Base-by-base conservation (phyloP, 768 basidiomycete genomes). In the Omphalotus guepiniiformis region DNA sequence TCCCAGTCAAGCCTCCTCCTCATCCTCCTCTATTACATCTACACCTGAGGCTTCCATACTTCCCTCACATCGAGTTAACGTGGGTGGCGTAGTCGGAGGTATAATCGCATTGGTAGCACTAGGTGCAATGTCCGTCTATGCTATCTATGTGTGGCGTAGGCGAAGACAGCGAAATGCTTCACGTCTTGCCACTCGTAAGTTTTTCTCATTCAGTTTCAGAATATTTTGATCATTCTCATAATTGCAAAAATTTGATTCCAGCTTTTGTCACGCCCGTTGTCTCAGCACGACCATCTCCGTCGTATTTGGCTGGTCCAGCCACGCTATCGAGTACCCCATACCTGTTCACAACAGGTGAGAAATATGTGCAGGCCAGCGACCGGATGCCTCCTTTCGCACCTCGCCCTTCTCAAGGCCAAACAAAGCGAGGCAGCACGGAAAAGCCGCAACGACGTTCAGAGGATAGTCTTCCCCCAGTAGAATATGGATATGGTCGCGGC, bases 381-480 rank as follows among this genome's bases (percentile, higher is more conserved):
- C 9, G n/a, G 30, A 9, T 32, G 9, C 30, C 30, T 32, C 21
- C 28, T 21, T 23, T 21, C 37, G 28, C 22, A 39, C 39, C 26
- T 39, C 13, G 35, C 25, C 6, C 46, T 36, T 19, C 45, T n/a
- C n/a, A n/a, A n/a, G n/a, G n/a, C n/a, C n/a, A n/a, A n/a, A n/a
- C n/a, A n/a, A n/a, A n/a, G n/a, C n/a, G 38, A 23, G 46, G 46
- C 7, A 47, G 46, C 21, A 39, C 30, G 36, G 38, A 47, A 36
- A 47, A 47, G 21, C 46, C 46, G 18, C 35, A 25, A 27, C 7
- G n/a, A 29, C 34, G 39, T 28, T 39, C 46, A 9, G 30, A 9
- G 27, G 27, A 47, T 38, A 22, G 19, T 11, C 25, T 47, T n/a
- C 46, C 46, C 4, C 28, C 46, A 15, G 18, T 21, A 19, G 46